A percentile compares a stretch with the other conserved stretches of the same genome.
Conservation (phyloP, 352 stramenopile species). For the Pilasporangium apinafurcum region DNA sequence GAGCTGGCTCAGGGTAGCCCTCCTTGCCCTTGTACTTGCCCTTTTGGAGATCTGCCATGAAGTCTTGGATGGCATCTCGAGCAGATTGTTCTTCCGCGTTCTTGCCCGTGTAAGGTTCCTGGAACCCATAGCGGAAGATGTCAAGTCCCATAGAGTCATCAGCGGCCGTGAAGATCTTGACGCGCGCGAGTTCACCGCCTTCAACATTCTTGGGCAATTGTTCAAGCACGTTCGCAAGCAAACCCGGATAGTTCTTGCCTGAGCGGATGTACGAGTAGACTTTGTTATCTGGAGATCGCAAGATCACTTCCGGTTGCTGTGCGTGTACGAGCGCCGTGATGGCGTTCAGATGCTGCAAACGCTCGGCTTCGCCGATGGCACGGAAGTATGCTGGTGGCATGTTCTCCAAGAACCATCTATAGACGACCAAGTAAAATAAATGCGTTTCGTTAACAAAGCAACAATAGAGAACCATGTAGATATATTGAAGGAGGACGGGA, state of each 20-base stretch:
- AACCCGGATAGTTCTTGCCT: slow-evolving; percentile 64
- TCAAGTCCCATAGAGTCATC: slow-evolving; percentile 83
- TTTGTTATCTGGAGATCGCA: slow-evolving; percentile 68
- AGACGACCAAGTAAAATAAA: neutral
- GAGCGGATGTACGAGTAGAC: slow-evolving; percentile 83
- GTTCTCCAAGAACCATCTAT: slow-evolving; percentile 83
- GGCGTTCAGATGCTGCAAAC: slow-evolving; percentile 83
- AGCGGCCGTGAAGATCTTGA: slow-evolving; percentile 88
- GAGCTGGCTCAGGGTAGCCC: slow-evolving; percentile 42
- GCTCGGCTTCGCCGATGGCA: slow-evolving; percentile 75
- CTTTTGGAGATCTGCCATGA: slow-evolving; percentile 66
- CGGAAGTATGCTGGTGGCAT: slow-evolving; percentile 89
- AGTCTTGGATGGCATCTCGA: slow-evolving; percentile 46
- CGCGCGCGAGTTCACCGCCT: slow-evolving; percentile 57
- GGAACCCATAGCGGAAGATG: slow-evolving; percentile 80
- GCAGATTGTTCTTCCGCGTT: slow-evolving; percentile 51
- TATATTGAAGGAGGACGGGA: neutral
- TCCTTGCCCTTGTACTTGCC: slow-evolving; percentile 58
- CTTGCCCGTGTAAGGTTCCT: slow-evolving; percentile 65
- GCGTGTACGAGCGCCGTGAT: slow-evolving; percentile 77
- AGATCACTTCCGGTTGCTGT: slow-evolving; percentile 73
- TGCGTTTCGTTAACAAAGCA: too few relatives aligned
- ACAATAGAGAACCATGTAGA: too few relatives aligned
- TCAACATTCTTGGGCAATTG: slow-evolving; percentile 65
- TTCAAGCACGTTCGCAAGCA: slow-evolving; percentile 63